Evolutionary conservation across 768 basidiomycete species (phyloP).

Genomic region (Tulasnella sp.): DNA sequence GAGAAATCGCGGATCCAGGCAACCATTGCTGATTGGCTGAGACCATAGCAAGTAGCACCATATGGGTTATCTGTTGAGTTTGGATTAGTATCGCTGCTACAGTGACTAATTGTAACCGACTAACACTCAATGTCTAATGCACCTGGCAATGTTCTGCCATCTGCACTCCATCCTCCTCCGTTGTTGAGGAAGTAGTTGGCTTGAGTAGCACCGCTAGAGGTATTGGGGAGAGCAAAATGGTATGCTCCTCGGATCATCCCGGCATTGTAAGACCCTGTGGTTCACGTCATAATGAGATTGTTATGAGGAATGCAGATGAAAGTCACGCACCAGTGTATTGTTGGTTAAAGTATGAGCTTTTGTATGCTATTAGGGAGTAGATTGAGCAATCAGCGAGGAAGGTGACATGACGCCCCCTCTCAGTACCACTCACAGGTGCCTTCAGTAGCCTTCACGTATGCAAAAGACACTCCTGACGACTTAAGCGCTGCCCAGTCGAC

Average conservation of each 20-base stretch:
- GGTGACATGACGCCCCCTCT: background rate
- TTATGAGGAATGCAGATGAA: background rate
- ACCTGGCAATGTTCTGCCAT: conserved; percentile 50
- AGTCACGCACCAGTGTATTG: conserved; percentile 35
- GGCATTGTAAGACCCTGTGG: conserved; percentile 33
- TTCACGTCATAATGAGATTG: background rate
- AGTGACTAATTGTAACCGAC: conserved; percentile 13
- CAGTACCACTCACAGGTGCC: conserved; percentile 32
- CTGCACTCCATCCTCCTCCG: conserved; percentile 44
- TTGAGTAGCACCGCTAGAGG: conserved; percentile 39
- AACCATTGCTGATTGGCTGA: conserved; percentile 44
- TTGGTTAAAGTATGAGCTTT: conserved; percentile 31
- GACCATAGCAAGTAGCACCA: conserved; percentile 42
- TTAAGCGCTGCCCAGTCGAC: conserved; percentile 42
- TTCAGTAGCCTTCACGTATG: conserved; percentile 57
- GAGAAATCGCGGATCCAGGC: conserved; percentile 51
- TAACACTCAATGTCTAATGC: conserved; percentile 51
- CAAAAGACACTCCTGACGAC: conserved; percentile 41
- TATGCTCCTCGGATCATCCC: conserved; percentile 48
- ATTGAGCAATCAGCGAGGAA: too few species aligned
- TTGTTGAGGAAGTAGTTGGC: conserved; percentile 45
- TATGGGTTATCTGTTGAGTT: conserved; percentile 36
- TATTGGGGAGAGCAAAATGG: conserved; percentile 31
- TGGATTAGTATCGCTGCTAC: background rate
- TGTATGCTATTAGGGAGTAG: conserved; percentile 16